These are phyloP conservation scores for Eucalyptus polyanthemos DNA, from an alignment of 345 rosid species.

Conservation along the genomic window DNA sequence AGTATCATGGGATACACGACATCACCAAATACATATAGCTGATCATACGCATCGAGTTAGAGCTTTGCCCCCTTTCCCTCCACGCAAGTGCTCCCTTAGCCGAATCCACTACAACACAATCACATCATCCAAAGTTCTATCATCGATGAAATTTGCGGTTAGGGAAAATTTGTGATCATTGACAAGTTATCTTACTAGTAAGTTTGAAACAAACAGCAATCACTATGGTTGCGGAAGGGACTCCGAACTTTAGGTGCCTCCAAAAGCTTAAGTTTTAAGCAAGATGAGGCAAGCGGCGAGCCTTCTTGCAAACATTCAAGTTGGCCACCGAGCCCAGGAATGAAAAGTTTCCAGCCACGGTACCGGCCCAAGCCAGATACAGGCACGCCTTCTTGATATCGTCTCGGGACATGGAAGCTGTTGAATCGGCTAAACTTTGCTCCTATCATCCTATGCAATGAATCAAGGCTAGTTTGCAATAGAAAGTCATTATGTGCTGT, in stretches of 20 bases:
- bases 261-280: constrained; percentile 5
- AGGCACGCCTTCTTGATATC: constrained; percentile 14
- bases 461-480: not conserved
- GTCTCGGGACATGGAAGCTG: not conserved
- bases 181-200: not conserved
- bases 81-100: not conserved
- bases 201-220: constrained; percentile 8
- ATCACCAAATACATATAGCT: not conserved
- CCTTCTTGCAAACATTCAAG: constrained; percentile 13
- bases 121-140: not conserved
- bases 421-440: constrained; percentile 5
- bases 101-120: not conserved
- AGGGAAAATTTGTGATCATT: not conserved
- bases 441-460: not conserved
- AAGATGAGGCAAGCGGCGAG: not conserved
- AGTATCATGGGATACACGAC: not conserved
- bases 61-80: no score
- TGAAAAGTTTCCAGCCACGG: constrained; percentile 14
- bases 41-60: not conserved
- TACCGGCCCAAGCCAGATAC: constrained; percentile 3
- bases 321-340: constrained; percentile 6
- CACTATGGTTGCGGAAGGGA: constrained; percentile 2
- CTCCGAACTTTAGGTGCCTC: constrained; percentile 6
- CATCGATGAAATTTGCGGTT: not conserved
- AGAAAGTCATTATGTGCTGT: not conserved